phyloP scores from a whole-genome alignment of 1,139 yeast species.

The Geotrichum citri-aurantii region DNA sequence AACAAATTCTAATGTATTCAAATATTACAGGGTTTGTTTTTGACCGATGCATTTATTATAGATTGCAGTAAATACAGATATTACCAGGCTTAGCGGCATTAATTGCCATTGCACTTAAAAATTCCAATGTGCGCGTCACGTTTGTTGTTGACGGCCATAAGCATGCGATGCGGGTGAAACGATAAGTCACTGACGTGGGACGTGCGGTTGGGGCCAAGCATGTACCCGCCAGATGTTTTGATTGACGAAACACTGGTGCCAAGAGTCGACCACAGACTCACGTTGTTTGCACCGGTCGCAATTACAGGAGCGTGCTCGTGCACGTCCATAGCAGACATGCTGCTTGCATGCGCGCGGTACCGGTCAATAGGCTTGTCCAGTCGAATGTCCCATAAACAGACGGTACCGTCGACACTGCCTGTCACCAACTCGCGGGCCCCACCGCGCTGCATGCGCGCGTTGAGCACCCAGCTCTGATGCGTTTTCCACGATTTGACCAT shows the following conservation, averaged over 20 bases:
- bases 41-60: background rate
- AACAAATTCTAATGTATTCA: background rate
- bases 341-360: slow-evolving; percentile 52
- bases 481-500: slow-evolving; percentile 78
- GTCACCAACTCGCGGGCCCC: slow-evolving; percentile 86
- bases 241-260: slow-evolving; percentile 68
- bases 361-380: slow-evolving; percentile 61
- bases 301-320: slow-evolving; percentile 97
- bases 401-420: slow-evolving; percentile 73
- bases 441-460: slow-evolving; percentile 94
- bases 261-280: slow-evolving; percentile 82
- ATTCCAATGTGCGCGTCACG: slow-evolving; percentile 73
- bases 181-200: slow-evolving; percentile 59
- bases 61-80: background rate
- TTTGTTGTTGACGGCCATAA: slow-evolving; percentile 77
- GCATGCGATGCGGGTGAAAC: slow-evolving; percentile 93
- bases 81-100: background rate
- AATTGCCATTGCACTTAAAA: slow-evolving; percentile 44
- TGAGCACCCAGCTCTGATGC: slow-evolving; percentile 59
- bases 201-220: slow-evolving; percentile 31
- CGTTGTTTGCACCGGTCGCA: slow-evolving; percentile 75
- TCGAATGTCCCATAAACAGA: slow-evolving; percentile 88
- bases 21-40: background rate
- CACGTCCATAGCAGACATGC: slow-evolving; percentile 68
- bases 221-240: slow-evolving; percentile 45